Conservation (phyloP, 768 basidiomycete species). For the Floccularia luteovirens region DNA sequence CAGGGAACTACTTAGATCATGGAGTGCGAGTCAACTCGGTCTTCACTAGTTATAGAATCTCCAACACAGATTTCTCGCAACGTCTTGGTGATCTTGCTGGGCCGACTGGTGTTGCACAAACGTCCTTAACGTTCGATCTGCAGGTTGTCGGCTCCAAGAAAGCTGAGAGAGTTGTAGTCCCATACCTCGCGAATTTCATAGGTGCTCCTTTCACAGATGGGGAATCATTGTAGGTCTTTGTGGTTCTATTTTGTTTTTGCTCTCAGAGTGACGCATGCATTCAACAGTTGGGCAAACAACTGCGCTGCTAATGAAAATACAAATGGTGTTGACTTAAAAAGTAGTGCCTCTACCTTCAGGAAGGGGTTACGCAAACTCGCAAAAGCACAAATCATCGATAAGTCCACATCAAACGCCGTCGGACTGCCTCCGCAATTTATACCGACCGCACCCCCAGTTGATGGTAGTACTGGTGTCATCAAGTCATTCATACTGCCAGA, state of each 20-base stretch:
- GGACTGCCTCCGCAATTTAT: slow-evolving; percentile 38
- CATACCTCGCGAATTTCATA: slow-evolving; percentile 40
- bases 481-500: slow-evolving; percentile 50
- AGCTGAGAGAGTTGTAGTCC: slow-evolving; percentile 41
- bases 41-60: slow-evolving; percentile 49
- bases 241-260: neutral
- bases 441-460: slow-evolving; percentile 35
- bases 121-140: slow-evolving; percentile 38
- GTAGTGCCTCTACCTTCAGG: slow-evolving; percentile 1
- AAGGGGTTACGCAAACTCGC: slow-evolving; percentile 16
- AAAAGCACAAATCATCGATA: slow-evolving; percentile 34
- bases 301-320: slow-evolving; percentile 43
- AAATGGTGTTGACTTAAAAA: slow-evolving; percentile 41
- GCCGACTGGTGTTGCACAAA: slow-evolving; percentile 36
- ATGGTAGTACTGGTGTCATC: slow-evolving; percentile 43
- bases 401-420: slow-evolving; percentile 28
- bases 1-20: slow-evolving; percentile 58
- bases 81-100: slow-evolving; percentile 51
- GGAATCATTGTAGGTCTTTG: slow-evolving; percentile 38
- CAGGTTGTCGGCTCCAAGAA: slow-evolving; percentile 36
- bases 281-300: slow-evolving; percentile 47
- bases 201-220: slow-evolving; percentile 43
- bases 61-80: slow-evolving; percentile 42
- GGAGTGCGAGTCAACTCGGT: slow-evolving; percentile 57
- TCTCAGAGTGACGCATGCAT: slow-evolving; percentile 4